Conservation (phyloP, 805 yeast species). For the Metschnikowia shivogae region DNA sequence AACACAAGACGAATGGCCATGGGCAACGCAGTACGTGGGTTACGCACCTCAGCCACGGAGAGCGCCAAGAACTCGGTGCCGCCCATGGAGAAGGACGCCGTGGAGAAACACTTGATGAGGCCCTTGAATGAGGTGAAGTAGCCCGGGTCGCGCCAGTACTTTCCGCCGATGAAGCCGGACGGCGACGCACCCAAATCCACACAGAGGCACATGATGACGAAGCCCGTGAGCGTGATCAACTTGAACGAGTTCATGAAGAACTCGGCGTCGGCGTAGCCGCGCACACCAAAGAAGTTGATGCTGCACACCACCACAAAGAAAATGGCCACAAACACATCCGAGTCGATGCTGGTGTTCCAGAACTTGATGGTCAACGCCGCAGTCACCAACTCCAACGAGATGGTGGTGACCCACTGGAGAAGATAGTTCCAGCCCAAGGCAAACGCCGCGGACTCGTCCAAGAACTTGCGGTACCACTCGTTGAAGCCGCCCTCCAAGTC, state of each 20-base stretch:
- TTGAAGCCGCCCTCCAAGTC: conserved; percentile 40
- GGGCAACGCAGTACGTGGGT: conserved; percentile 39
- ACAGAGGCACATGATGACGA: conserved; percentile 38
- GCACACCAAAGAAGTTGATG: conserved; percentile 45
- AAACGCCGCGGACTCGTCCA: conserved; percentile 36
- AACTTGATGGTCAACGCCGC: conserved; percentile 48
- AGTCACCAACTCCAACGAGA: conserved; percentile 20
- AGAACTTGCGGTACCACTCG: conserved; percentile 26
- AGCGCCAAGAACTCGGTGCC: conserved; percentile 39
- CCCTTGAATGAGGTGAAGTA: conserved; percentile 38
- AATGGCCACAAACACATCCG: conserved; percentile 55
- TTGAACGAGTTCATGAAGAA: conserved; percentile 36
- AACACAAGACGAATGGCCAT: conserved; percentile 39
- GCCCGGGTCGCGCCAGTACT: conserved; percentile 40
- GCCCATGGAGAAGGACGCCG: conserved; percentile 40
- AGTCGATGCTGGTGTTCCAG: conserved; percentile 50
- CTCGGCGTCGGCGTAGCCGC: conserved; percentile 46
- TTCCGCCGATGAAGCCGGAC: conserved; percentile 37
- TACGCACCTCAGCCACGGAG: conserved; percentile 35
- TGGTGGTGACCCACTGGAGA: conserved; percentile 25
- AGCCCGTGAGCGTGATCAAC: conserved; percentile 35
- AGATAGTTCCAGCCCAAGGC: conserved; percentile 38
- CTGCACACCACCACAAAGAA: conserved; percentile 44
- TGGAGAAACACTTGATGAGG: conserved; percentile 35
- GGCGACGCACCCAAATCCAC: conserved; percentile 33